Evolutionary conservation across 106 monocot genomes (phyloP).

Genomic region (Phalaenopsis aphrodite): DNA sequence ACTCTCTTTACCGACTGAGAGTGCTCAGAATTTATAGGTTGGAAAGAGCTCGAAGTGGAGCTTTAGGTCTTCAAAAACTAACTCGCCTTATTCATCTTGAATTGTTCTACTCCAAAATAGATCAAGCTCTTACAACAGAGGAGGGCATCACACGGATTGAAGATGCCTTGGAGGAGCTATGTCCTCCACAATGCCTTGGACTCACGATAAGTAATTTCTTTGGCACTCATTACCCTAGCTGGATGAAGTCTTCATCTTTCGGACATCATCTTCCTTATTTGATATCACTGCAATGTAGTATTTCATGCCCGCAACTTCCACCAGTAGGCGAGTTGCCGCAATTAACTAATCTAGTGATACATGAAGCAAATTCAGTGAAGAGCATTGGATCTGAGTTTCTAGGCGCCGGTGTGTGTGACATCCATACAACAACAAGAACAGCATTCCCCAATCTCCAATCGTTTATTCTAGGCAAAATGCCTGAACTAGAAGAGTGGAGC

Average conservation of each 20-base stretch:
- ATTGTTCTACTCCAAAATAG: neutral
- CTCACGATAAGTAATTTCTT: neutral
- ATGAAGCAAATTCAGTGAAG: neutral
- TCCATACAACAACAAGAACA: neutral
- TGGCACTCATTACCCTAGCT: neutral
- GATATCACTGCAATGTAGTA: neutral
- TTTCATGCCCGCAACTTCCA: neutral
- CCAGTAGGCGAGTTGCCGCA: conserved; percentile 10
- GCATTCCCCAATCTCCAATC: conserved; percentile 24
- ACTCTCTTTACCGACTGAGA: conserved; percentile 9
- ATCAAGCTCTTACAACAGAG: neutral
- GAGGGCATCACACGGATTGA: too few relatives aligned
- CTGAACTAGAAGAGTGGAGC: conserved; percentile 26
- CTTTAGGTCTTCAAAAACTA: neutral
- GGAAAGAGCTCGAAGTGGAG: conserved; percentile 15
- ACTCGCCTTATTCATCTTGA: neutral
- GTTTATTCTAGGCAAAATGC: conserved; percentile 7
- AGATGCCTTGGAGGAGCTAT: neutral
- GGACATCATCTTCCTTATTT: neutral
- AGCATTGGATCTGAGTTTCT: conserved; percentile 5
- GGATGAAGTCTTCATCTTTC: neutral
- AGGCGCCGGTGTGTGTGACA: neutral
- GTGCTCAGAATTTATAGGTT: conserved; percentile 14
- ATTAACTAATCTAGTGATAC: neutral
- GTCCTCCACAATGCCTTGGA: neutral